phyloP scores from a whole-genome alignment of 2,329 filamentous ascomycete species.

The Cryphonectria radicalis region DNA sequence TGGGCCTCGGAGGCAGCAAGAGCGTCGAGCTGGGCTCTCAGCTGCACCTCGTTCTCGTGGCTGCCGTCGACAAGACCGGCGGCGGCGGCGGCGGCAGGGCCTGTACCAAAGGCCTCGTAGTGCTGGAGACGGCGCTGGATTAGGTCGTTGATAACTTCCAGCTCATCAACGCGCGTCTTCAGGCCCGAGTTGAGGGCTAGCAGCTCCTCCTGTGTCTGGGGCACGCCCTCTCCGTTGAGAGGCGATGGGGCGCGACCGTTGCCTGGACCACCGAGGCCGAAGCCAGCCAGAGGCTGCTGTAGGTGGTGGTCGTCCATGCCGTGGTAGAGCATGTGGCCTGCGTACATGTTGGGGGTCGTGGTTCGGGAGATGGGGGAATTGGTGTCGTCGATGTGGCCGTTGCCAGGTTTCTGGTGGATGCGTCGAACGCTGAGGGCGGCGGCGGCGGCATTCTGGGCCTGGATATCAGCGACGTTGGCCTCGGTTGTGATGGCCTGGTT shows the following conservation, averaged over 20 bases:
- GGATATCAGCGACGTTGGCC: constrained; percentile 64
- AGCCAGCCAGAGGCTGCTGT: constrained; percentile 56
- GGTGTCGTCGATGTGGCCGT: constrained; percentile 74
- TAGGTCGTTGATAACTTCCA: constrained; percentile 91
- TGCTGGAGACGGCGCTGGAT: constrained; percentile 75
- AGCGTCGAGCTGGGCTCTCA: constrained; percentile 60
- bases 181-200: constrained; percentile 80
- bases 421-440: constrained; percentile 61
- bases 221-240: constrained; percentile 65
- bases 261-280: constrained; percentile 52
- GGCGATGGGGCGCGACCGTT: constrained; percentile 56
- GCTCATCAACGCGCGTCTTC: constrained; percentile 93
- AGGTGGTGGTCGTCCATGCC: constrained; percentile 74
- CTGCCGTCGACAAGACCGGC: constrained; percentile 38
- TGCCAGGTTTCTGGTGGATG: constrained; percentile 71
- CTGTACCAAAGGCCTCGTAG: constrained; percentile 67
- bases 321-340: constrained; percentile 79
- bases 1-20: constrained; percentile 46
- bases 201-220: constrained; percentile 80
- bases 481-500: constrained; percentile 49
- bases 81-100: constrained; percentile 45
- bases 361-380: constrained; percentile 81
- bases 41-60: constrained; percentile 64
- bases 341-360: constrained; percentile 75
- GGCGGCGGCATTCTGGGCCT: constrained; percentile 50